Base-by-base conservation (phyloP, 371 early-diverging fungal species). In the Aphelidium insulamus region DNA sequence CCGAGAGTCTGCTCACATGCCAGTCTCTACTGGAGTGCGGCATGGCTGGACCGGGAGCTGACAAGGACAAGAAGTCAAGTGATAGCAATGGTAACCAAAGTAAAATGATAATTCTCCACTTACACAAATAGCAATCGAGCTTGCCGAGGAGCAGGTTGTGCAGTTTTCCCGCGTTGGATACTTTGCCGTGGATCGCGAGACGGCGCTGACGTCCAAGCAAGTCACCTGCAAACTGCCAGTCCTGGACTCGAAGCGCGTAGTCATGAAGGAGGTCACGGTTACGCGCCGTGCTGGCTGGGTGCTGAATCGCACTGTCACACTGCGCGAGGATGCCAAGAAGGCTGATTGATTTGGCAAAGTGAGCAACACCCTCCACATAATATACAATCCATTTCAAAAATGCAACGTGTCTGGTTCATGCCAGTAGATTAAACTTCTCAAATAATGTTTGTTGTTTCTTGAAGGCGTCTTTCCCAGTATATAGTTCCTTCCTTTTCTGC, bases 111-210 rank as follows among this genome's bases (percentile, higher is more conserved):
- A n/a, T n/a, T n/a, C n/a, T 45, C 32, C 64, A 54, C 32, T 39
- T 57, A 21, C 43, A 36, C 6, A 50, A 56, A 11, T 49, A 1
- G 59, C 52, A 15, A 48, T 54, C 27, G 32, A 46, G 24, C 44
- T 55, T 32, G 61, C 65, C 28, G 86, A 85, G 49, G 77, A 72
- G 43, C 64, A 79, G 55, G 77, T 81, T 39, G 84, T 83, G 72
- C 99, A 98, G 67, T 84, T 94, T 49, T 66, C 83, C 16, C 72
- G 99, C 30, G 72, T 87, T 11, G 99, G 95, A 9, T 98, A 95
- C 65, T 98, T 92, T 57, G 78, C 88, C 50, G 62, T 95, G 21
- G 99, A 97, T 49, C 67, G 63, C 46, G 91, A 92, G 52, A 65
- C 77, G 5, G 65, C 61, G 4, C 30, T 84, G 26, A 59, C 62